phyloP scores from a whole-genome alignment of 805 yeast species.

The Torulaspora maleeae region DNA sequence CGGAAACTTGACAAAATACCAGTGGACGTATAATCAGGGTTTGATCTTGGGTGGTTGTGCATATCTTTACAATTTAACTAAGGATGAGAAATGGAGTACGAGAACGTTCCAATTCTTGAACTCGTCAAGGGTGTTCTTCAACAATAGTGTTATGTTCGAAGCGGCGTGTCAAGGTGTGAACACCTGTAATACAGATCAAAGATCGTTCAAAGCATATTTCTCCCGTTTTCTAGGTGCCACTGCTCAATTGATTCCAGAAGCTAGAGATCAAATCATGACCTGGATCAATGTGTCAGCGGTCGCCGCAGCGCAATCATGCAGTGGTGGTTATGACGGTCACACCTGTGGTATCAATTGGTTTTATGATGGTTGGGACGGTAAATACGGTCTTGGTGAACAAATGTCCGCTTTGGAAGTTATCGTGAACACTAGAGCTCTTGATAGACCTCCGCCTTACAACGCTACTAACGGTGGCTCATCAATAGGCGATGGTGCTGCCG shows the following conservation, averaged over 20 bases:
- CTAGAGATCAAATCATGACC: constrained; percentile 32
- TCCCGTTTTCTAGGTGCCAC: constrained; percentile 71
- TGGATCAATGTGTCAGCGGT: constrained; percentile 47
- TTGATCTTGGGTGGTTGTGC: constrained; percentile 76
- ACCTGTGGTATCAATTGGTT: constrained; percentile 89
- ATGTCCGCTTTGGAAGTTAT: constrained; percentile 73
- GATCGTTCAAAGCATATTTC: constrained; percentile 86
- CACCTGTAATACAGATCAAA: constrained; percentile 79
- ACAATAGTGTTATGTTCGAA: constrained; percentile 61
- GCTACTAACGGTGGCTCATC: constrained; percentile 66
- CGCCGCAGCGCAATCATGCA: constrained; percentile 78
- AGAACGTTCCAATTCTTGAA: constrained; percentile 53
- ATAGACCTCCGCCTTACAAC: constrained; percentile 56
- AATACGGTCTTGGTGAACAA: constrained; percentile 87
- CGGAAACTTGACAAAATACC: constrained; percentile 44
- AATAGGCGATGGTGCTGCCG: constrained; percentile 62
- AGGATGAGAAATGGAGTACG: constrained; percentile 57
- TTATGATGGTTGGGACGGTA: constrained; percentile 60
- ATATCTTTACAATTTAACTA: constrained; percentile 68
- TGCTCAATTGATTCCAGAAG: constrained; percentile 61
- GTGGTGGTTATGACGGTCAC: constrained; percentile 81
- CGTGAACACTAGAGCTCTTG: constrained; percentile 38
- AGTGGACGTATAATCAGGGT: constrained; percentile 89
- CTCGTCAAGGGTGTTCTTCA: constrained; percentile 56
- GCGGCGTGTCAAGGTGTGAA: constrained; percentile 69